Conservation (phyloP, 768 basidiomycete species). For the Xerocomus spinulosus region DNA sequence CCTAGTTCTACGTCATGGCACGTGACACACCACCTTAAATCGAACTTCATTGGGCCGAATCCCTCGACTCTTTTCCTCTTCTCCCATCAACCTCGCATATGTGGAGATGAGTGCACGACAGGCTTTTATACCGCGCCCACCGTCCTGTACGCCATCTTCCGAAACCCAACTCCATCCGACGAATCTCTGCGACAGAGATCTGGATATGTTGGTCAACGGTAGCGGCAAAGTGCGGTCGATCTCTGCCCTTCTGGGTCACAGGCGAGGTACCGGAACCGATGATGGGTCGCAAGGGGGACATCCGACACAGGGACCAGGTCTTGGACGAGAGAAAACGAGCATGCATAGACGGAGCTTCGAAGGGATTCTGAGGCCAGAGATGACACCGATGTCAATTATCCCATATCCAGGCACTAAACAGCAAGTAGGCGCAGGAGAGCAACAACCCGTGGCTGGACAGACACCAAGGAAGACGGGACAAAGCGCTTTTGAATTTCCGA, state of each 20-base stretch:
- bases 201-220: conserved; percentile 1
- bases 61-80: neutral
- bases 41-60: neutral
- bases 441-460: conserved; percentile 8
- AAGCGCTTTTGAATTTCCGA: conserved; percentile 11
- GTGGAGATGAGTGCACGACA: conserved; percentile 28
- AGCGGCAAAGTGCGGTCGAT: conserved; percentile 20
- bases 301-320: conserved; percentile 3
- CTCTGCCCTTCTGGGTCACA: conserved; percentile 21
- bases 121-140: conserved; percentile 20
- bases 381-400: conserved; percentile 23
- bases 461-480: conserved; percentile 16
- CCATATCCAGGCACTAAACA: conserved; percentile 12
- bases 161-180: conserved; percentile 4
- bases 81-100: too few species aligned
- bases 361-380: conserved; percentile 18
- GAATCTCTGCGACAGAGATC: conserved; percentile 6
- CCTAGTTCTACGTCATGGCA: neutral
- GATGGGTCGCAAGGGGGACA: neutral
- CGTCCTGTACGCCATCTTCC: conserved; percentile 8
- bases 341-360: conserved; percentile 21
- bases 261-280: conserved; percentile 5
- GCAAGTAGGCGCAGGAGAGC: conserved; percentile 3
- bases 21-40: neutral
- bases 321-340: conserved; percentile 1